Evolutionary conservation across 1,284 basidiomycete species (phyloP), one percentile per base, ranked within the genome.

Genomic region (Cryptococcus maquisensis): DNA sequence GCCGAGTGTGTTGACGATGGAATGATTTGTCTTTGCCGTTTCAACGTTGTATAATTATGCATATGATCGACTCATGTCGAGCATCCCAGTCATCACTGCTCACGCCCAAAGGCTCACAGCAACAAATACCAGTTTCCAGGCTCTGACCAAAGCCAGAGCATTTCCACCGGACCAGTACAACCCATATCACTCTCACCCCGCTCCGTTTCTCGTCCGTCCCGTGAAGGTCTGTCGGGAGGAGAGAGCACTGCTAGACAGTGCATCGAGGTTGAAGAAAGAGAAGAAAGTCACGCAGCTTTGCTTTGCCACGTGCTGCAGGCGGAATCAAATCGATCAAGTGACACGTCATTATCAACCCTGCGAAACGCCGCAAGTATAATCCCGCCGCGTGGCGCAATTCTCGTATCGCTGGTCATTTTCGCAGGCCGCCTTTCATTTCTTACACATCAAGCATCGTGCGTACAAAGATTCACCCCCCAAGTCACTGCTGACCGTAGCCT

Each of bases 191-290:
- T 67, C 61, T 67, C 24, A 56, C 64, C 39, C 54, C 67, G 67
- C 67, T 69, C 67, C 67, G 67, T 69, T 69, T 69, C 67, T 69
- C 58, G 5, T 59, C 53, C 38, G 38, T 43, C 47, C 47, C 57
- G 56, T 61, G 42, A 50, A 49, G 32, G 18, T 15, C 46, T 24
- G 24, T 16, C 15, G 59, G 47, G 48, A 47, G 47, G 45, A 54
- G 50, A 63, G 63, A 66, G 65, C 58, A 61, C 55, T 42, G 53
- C 63, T 41, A 37, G 49, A 53, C 52, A 52, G 55, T 57, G 56
- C 65, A 65, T 65, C 65, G 65, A 56, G 63, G 62, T 56, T 61
- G 43, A 54, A 32, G 48, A 55, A 44, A 37, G 21, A n/a, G 26
- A 26, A 26, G 44, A n/a, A 46, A 32, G 28, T 32, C 2, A 32